These are phyloP conservation scores for Sanghuangporus sanghuang DNA, from an alignment of 1,284 basidiomycete genomes.

Conservation along the genomic window DNA sequence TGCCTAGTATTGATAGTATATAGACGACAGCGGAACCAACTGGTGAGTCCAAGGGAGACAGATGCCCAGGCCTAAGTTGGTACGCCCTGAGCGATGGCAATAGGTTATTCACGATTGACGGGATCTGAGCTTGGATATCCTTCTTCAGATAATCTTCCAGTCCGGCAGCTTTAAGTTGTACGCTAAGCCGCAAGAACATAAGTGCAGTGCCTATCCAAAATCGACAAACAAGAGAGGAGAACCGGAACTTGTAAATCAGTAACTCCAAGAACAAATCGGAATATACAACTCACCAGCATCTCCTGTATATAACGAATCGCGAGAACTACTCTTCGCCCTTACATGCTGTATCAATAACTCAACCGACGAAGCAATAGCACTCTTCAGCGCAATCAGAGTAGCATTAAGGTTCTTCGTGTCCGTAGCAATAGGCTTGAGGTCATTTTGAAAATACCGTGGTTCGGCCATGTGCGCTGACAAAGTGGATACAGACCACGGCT, in stretches of 20 bases:
- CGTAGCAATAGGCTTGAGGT: constrained; percentile 2
- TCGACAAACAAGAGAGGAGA: no score
- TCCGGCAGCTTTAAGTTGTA: constrained; percentile 11
- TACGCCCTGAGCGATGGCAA: neutral
- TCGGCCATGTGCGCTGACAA: neutral
- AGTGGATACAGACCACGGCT: neutral
- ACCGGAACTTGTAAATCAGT: no score
- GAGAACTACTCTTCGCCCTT: neutral
- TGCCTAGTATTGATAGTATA: neutral
- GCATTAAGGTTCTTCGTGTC: neutral
- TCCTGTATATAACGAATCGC: constrained; percentile 12
- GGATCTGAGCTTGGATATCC: constrained; percentile 1
- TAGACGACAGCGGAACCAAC: constrained; percentile 10
- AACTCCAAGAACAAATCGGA: no score
- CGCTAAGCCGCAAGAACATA: constrained; percentile 11
- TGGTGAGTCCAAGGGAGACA: constrained; percentile 12
- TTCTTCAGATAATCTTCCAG: neutral
- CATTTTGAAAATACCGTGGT: constrained; percentile 2
- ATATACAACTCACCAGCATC: constrained; percentile 4
- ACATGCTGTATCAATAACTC: neutral
- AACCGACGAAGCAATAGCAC: neutral
- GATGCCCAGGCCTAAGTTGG: neutral
- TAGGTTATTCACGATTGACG: neutral
- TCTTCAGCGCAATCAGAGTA: neutral
- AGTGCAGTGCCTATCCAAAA: constrained; percentile 10